Conservation (phyloP, 345 rosid species). For the Pugionium cornutum region DNA sequence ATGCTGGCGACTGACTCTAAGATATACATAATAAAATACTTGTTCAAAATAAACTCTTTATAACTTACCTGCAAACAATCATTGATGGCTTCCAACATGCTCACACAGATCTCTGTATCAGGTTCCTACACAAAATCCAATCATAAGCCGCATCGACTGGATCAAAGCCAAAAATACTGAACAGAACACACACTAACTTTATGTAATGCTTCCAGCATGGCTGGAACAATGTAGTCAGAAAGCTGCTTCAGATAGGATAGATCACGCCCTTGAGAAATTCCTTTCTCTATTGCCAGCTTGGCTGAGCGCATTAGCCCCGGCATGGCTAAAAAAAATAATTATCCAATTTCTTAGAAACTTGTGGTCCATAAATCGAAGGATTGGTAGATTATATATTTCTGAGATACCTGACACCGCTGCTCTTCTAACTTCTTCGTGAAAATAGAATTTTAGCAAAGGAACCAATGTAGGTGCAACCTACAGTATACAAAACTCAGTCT, state of each 20-base stretch:
- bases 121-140: slow-evolving; percentile 74
- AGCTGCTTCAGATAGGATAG: slow-evolving; percentile 88
- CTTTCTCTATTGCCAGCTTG: slow-evolving; percentile 94
- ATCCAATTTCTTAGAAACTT: slow-evolving; percentile 22
- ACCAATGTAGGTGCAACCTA: slow-evolving; percentile 97
- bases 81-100: slow-evolving; percentile 92
- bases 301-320: slow-evolving; percentile 95
- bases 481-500: slow-evolving; percentile 26
- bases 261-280: slow-evolving; percentile 79
- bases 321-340: slow-evolving; percentile 62
- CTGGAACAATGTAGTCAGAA: slow-evolving; percentile 90
- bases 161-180: slow-evolving; percentile 4
- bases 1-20: neutral
- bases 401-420: slow-evolving; percentile 97
- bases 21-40: neutral
- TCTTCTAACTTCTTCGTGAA: slow-evolving; percentile 99
- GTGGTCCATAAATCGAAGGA: neutral
- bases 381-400: neutral
- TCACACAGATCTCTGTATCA: slow-evolving; percentile 94
- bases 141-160: slow-evolving; percentile 1
- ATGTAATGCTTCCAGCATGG: slow-evolving; percentile 90
- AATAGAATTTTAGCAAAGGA: slow-evolving; percentile 96
- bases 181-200: slow-evolving; percentile 55
- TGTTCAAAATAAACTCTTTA: neutral
- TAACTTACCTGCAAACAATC: slow-evolving; percentile 86